Conservation (phyloP, 257 asterid genomes). For the Forsythia suspensa region DNA sequence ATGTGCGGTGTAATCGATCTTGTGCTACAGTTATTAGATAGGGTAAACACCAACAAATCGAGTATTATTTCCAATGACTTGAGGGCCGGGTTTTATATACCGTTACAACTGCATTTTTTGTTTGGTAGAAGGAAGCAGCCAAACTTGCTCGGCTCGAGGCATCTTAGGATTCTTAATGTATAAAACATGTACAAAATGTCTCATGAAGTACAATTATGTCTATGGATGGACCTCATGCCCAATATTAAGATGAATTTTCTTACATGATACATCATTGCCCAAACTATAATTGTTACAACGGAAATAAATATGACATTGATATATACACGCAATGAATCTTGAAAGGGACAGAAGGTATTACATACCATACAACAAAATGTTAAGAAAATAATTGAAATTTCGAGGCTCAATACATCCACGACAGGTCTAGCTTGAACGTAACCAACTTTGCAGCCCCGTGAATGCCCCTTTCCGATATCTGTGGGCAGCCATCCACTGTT, state of each 20-base stretch:
- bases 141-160: background rate
- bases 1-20: background rate
- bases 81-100: background rate
- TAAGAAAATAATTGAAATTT: background rate
- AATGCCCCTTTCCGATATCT: constrained; percentile 65
- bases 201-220: background rate
- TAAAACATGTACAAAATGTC: background rate
- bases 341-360: background rate
- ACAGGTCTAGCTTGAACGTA: constrained; percentile 63
- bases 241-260: background rate
- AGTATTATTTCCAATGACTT: background rate
- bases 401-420: constrained; percentile 69
- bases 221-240: background rate
- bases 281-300: background rate
- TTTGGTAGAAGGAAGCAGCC: too few relatives aligned
- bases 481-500: constrained; percentile 81
- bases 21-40: background rate
- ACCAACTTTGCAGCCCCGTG: constrained; percentile 65
- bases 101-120: too few relatives aligned
- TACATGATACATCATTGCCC: background rate
- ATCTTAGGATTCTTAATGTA: background rate
- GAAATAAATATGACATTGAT: background rate
- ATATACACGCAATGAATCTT: background rate
- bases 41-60: background rate
- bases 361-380: background rate